phyloP scores from a whole-genome alignment of 1,284 basidiomycete genomes.

The Leucoagaricus sp. region DNA sequence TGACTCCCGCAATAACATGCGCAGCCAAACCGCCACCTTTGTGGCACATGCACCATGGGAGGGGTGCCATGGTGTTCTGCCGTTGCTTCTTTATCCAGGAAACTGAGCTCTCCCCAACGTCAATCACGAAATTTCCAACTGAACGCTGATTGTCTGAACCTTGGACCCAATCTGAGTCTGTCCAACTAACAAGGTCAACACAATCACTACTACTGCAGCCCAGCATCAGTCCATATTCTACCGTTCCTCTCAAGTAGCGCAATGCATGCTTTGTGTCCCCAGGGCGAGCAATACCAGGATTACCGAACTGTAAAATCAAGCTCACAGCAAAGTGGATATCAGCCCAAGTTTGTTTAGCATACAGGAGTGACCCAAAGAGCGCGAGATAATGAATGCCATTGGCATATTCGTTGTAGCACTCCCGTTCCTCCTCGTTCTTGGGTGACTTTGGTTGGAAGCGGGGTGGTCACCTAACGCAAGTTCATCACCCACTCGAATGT shows the following conservation, averaged over 20 bases:
- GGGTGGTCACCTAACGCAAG: no score
- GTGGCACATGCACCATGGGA: no score
- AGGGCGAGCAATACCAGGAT: constrained; percentile 8
- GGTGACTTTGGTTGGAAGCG: background rate
- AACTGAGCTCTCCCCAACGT: background rate
- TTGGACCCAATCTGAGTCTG: constrained; percentile 4
- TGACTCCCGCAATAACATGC: no score
- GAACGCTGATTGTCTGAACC: background rate
- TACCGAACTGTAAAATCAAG: background rate
- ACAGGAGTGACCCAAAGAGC: constrained; percentile 5
- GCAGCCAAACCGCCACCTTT: no score
- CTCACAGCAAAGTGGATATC: constrained; percentile 12
- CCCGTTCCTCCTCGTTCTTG: background rate
- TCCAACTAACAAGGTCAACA: constrained; percentile 5
- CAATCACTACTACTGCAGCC: background rate
- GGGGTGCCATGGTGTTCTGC: no score
- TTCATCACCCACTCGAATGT: no score
- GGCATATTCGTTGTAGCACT: constrained; percentile 7
- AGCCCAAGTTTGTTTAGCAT: constrained; percentile 2
- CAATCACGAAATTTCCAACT: background rate
- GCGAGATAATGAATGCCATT: constrained; percentile 9
- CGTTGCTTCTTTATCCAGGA: constrained; percentile 4
- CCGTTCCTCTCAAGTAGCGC: constrained; percentile 1
- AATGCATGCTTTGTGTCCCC: background rate
- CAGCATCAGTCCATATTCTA: constrained; percentile 33